Evolutionary conservation across 371 early-diverging fungal genomes (phyloP).

Genomic region (Mycotypha africana): DNA sequence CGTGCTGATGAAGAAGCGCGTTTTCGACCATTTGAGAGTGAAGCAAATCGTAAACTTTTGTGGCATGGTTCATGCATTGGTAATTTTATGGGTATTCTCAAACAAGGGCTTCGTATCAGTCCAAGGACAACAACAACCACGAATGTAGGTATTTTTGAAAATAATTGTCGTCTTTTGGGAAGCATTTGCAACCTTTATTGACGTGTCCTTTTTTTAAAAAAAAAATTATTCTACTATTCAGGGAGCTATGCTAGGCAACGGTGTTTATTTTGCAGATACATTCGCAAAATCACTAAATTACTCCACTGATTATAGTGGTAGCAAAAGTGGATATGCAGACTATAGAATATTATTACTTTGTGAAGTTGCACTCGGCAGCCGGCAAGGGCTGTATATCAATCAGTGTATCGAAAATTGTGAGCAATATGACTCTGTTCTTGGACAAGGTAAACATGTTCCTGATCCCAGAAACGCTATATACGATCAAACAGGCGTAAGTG

Average conservation of each 20-base stretch:
- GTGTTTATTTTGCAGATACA: slow-evolving; percentile 59
- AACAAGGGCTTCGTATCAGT: slow-evolving; percentile 35
- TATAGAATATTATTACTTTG: slow-evolving; percentile 43
- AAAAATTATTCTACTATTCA: slow-evolving; percentile 4
- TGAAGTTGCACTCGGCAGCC: slow-evolving; percentile 54
- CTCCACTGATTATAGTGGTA: slow-evolving; percentile 11
- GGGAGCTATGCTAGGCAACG: slow-evolving; percentile 47
- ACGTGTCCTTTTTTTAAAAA: too few relatives aligned
- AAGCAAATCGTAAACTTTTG: slow-evolving; percentile 33
- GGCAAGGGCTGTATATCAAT: slow-evolving; percentile 1
- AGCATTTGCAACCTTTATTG: too few relatives aligned
- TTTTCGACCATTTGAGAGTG: slow-evolving; percentile 18
- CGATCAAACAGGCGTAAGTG: slow-evolving; percentile 29
- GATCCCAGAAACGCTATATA: slow-evolving; percentile 23
- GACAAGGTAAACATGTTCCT: slow-evolving; percentile 41
- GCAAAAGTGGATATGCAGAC: neutral
- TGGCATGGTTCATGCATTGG: slow-evolving; percentile 48
- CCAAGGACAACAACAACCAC: slow-evolving; percentile 13
- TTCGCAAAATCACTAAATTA: slow-evolving; percentile 45
- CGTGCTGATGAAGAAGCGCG: slow-evolving; percentile 22
- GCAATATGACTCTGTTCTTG: slow-evolving; percentile 33
- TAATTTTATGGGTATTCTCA: slow-evolving; percentile 43
- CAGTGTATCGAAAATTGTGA: neutral
- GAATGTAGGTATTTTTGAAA: slow-evolving; percentile 20
- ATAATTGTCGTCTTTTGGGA: too few relatives aligned